Evolutionary conservation across 805 yeast species (phyloP).

Genomic region (Kuraishia borneana): DNA sequence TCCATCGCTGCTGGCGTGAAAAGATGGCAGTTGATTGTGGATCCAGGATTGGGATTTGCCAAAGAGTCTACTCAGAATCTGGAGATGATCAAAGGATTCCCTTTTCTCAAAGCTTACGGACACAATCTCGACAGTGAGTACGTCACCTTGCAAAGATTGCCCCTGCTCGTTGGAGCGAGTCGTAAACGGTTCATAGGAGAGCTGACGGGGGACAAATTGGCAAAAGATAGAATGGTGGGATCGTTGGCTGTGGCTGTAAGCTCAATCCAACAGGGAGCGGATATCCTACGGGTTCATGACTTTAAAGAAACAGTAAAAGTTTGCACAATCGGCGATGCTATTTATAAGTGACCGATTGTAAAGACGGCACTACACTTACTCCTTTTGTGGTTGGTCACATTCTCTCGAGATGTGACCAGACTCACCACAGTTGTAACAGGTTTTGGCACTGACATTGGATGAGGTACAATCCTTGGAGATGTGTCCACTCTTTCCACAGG

Average conservation of each 20-base stretch:
- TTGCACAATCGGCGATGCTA: conserved; percentile 3
- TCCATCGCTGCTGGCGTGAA: conserved; percentile 57
- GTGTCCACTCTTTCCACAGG: conserved; percentile 88
- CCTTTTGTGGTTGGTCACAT: conserved; percentile 24
- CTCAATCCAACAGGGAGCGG: conserved; percentile 61
- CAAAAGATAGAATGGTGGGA: conserved; percentile 59
- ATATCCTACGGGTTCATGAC: conserved; percentile 85
- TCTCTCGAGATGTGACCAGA: conserved; percentile 85
- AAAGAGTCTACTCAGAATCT: conserved; percentile 66
- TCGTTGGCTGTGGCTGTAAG: conserved; percentile 70
- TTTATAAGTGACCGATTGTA: conserved; percentile 1
- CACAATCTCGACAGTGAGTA: conserved; percentile 17
- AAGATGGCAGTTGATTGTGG: conserved; percentile 86
- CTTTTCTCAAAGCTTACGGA: conserved; percentile 36
- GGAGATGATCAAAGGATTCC: conserved; percentile 41
- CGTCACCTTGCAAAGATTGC: conserved; percentile 38
- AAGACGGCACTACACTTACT: background rate
- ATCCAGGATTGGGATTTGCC: conserved; percentile 98
- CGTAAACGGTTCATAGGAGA: conserved; percentile 81
- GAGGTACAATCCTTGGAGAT: conserved; percentile 72
- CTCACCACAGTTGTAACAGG: conserved; percentile 66
- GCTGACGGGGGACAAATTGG: conserved; percentile 43
- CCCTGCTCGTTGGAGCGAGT: conserved; percentile 78
- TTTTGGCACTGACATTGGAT: conserved; percentile 32
- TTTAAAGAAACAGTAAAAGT: conserved; percentile 38